phyloP scores from a whole-genome alignment of 495 filamentous ascomycete species.

The Neurospora intermedia region DNA sequence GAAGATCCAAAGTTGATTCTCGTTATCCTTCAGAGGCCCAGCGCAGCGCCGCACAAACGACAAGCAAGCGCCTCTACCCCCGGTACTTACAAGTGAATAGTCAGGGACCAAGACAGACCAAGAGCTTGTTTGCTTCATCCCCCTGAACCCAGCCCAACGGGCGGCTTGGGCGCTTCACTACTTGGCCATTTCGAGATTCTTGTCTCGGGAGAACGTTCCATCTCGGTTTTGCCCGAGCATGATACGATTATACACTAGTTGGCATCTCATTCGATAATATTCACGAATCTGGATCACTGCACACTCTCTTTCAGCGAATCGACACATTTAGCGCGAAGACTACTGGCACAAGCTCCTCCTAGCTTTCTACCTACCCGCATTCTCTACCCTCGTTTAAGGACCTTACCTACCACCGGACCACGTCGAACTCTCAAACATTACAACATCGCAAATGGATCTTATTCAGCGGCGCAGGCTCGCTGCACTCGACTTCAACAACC shows the following conservation, averaged over 20 bases:
- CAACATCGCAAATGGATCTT: slow-evolving; percentile 12
- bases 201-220: not conserved
- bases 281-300: not conserved
- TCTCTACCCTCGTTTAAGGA: not conserved
- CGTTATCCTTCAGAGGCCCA: not conserved
- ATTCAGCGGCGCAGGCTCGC: slow-evolving; percentile 14
- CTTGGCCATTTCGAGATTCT: not conserved
- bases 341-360: not conserved
- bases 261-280: not conserved
- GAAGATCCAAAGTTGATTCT: slow-evolving; percentile 1
- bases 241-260: not conserved
- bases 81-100: not conserved
- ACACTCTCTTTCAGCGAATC: not conserved
- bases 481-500: slow-evolving; percentile 4
- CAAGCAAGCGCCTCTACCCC: not conserved
- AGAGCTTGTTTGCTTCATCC: not conserved
- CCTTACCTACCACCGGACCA: not conserved
- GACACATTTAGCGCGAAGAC: not conserved
- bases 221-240: not conserved
- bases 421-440: not conserved
- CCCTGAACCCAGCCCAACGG: not conserved
- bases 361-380: not conserved
- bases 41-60: not conserved
- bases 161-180: not conserved
- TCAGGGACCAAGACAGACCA: slow-evolving; percentile 1